Evolutionary conservation across 805 yeast genomes (phyloP).

Genomic region (Myxozyma neglecta): DNA sequence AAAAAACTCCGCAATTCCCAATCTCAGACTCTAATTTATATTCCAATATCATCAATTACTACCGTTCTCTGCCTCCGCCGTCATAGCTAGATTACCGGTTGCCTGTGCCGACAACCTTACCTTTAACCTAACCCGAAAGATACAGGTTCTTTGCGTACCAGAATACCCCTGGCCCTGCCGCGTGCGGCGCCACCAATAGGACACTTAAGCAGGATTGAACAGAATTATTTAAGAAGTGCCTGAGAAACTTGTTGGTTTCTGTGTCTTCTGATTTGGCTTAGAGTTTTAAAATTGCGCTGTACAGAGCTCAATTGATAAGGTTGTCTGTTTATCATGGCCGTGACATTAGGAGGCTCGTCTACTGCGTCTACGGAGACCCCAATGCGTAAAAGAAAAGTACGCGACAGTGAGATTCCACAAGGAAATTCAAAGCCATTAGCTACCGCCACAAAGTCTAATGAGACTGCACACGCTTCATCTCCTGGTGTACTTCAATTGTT

Average conservation of each 20-base stretch:
- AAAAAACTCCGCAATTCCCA: not conserved
- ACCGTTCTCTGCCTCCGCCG: not conserved
- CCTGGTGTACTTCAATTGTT: slow-evolving; percentile 5
- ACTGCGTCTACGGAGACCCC: not conserved
- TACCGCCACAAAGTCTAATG: not conserved
- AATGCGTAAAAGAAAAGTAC: no score
- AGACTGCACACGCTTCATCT: not conserved
- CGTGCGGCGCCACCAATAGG: slow-evolving; percentile 8
- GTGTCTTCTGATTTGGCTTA: no score
- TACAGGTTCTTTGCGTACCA: not conserved
- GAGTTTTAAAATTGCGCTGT: no score
- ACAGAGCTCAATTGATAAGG: no score
- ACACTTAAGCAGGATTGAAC: not conserved
- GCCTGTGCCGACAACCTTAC: not conserved
- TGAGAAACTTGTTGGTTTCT: no score
- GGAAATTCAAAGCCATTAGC: no score
- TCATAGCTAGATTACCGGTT: not conserved
- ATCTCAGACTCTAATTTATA: not conserved
- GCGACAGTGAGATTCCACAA: no score
- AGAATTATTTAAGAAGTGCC: not conserved
- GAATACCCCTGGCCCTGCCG: slow-evolving; percentile 5
- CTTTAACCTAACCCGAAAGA: not conserved
- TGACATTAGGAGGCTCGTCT: not conserved
- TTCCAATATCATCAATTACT: no score
- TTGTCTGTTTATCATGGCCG: not conserved